phyloP scores from a whole-genome alignment of 306 rosid species.

The Rosa rugosa region DNA sequence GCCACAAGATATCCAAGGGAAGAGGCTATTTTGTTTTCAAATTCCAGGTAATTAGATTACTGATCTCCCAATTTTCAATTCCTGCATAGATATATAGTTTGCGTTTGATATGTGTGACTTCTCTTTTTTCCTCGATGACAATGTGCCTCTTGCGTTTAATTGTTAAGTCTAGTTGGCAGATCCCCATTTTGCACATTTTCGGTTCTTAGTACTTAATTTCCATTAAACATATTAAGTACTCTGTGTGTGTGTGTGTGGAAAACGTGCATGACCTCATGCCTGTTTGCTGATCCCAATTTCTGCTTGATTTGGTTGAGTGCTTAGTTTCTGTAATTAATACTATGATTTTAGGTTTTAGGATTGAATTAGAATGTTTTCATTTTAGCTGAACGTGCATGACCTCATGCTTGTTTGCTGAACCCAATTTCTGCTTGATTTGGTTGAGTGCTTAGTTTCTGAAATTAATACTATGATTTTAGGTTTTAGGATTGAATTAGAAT shows the following conservation, averaged over 20 bases:
- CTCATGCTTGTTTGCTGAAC: neutral
- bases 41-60: conserved; percentile 53
- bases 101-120: neutral
- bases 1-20: conserved; percentile 88
- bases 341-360: neutral
- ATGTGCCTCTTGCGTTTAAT: neutral
- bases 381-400: neutral
- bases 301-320: conserved; percentile 2
- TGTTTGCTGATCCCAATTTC: neutral
- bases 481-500: conserved; percentile 4
- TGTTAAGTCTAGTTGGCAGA: neutral
- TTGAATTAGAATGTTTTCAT: neutral
- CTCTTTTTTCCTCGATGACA: neutral
- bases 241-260: neutral
- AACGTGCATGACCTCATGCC: neutral
- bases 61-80: neutral
- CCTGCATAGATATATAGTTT: neutral
- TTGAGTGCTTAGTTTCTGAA: neutral
- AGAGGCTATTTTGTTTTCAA: conserved; percentile 87
- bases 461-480: neutral
- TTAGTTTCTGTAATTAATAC: neutral
- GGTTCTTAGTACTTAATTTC: neutral
- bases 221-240: neutral
- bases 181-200: neutral
- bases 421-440: conserved; percentile 1